These are phyloP conservation scores for Novymonas esmeraldas DNA, from an alignment of 208 protist genomes.

Conservation along the genomic window DNA sequence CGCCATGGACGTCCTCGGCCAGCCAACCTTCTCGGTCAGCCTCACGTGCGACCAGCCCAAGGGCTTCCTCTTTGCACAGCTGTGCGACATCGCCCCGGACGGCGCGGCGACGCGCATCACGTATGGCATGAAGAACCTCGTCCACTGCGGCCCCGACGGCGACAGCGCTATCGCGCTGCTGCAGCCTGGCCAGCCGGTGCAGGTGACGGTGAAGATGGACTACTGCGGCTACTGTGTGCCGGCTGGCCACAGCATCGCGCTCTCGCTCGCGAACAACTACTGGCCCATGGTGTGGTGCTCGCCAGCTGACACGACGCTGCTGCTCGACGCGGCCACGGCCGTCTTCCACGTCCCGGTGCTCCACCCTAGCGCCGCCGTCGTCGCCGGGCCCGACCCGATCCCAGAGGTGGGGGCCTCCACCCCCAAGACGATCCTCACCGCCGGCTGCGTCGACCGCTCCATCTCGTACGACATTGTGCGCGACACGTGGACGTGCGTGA, in stretches of 20 bases:
- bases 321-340: constrained; percentile 33
- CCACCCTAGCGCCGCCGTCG: constrained; percentile 6
- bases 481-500: constrained; percentile 62
- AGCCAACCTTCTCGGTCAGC: constrained; percentile 45
- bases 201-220: constrained; percentile 47
- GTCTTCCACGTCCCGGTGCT: constrained; percentile 35
- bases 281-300: constrained; percentile 74
- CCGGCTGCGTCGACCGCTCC: constrained; percentile 44
- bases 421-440: constrained; percentile 35
- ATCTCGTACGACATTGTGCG: constrained; percentile 52
- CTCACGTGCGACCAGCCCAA: constrained; percentile 59
- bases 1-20: constrained; percentile 45
- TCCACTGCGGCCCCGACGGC: constrained; percentile 36
- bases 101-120: constrained; percentile 59
- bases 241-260: constrained; percentile 42
- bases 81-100: constrained; percentile 58
- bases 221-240: constrained; percentile 68
- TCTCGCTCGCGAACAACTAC: constrained; percentile 68
- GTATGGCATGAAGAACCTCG: constrained; percentile 62
- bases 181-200: constrained; percentile 23
- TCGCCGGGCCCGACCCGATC: constrained; percentile 32
- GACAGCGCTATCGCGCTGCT: constrained; percentile 37
- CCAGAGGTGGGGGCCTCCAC: constrained; percentile 51
- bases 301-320: constrained; percentile 53
- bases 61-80: constrained; percentile 63